Percentiles rank a stretch among this genome's conserved stretches.
Evolutionary conservation across 2,329 filamentous ascomycete species (phyloP).

Genomic region (Onygenales sp.): DNA sequence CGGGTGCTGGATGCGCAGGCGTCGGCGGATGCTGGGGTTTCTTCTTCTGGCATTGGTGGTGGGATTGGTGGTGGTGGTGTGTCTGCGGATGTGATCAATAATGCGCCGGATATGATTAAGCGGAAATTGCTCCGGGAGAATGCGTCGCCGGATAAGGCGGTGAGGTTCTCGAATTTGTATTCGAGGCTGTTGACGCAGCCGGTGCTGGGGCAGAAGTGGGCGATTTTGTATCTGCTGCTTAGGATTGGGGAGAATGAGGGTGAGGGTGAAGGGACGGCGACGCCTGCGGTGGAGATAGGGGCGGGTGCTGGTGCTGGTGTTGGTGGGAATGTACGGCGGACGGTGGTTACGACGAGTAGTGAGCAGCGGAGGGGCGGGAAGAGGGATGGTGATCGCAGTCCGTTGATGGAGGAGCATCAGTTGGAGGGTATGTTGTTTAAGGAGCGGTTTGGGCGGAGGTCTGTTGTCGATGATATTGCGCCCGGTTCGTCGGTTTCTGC

Average conservation of each 20-base stretch:
- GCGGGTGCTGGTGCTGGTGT: background rate
- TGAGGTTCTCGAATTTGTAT: constrained; percentile 84
- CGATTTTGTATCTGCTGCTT: constrained; percentile 84
- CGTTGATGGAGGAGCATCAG: constrained; percentile 29
- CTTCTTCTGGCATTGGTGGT: constrained; percentile 15
- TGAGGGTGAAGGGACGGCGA: constrained; percentile 9
- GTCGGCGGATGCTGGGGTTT: constrained; percentile 2
- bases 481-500: constrained; percentile 33
- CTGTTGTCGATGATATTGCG: constrained; percentile 19
- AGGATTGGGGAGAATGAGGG: constrained; percentile 58
- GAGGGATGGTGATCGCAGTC: constrained; percentile 22
- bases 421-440: constrained; percentile 28
- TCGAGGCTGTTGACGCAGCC: constrained; percentile 81
- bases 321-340: background rate
- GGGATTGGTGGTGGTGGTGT: constrained; percentile 8
- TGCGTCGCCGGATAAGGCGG: constrained; percentile 61
- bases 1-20: constrained; percentile 24
- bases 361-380: background rate
- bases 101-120: constrained; percentile 88
- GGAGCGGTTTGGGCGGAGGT: constrained; percentile 15
- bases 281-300: background rate
- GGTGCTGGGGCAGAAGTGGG: constrained; percentile 92
- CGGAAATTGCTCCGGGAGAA: constrained; percentile 73
- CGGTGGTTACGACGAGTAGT: background rate
- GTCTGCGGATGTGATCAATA: constrained; percentile 54